A percentile compares a stretch with the other conserved stretches of the same genome.
These are phyloP conservation scores for Tetraselmis striata DNA, from an alignment of 139 green algal species.

Conservation along the genomic window DNA sequence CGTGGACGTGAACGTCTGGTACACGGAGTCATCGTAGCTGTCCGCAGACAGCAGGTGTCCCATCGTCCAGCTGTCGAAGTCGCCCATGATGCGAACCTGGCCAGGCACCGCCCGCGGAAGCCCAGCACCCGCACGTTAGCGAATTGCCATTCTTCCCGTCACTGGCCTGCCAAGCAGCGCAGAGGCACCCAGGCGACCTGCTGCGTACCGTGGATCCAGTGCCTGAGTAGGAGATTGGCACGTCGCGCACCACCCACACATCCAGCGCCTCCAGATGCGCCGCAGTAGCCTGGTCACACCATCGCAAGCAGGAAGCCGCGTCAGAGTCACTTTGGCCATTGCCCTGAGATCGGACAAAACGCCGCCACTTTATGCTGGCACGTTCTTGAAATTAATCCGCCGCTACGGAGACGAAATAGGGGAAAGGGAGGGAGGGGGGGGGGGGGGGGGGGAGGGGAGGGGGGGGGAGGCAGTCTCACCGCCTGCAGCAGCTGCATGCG, in stretches of 20 bases:
- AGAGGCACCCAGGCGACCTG: no score
- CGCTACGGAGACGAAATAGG: no score
- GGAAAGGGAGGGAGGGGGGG: no score
- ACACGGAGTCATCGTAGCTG: background rate
- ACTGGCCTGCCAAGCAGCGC: background rate
- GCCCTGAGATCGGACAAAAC: no score
- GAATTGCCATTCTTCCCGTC: no score
- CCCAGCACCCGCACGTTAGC: background rate
- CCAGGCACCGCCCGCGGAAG: background rate
- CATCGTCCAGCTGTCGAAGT: background rate
- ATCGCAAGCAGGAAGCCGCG: no score
- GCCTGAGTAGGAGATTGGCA: background rate
- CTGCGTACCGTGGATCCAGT: background rate
- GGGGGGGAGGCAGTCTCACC: background rate
- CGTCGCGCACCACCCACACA: background rate
- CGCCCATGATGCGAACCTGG: background rate
- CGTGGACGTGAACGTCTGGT: background rate
- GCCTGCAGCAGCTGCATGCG: background rate
- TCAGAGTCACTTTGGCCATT: no score
- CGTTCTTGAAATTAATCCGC: no score
- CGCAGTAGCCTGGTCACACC: background rate
- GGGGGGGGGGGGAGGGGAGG: no score
- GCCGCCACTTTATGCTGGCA: no score
- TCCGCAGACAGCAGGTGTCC: background rate
- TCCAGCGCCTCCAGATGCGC: background rate